Percentiles rank a stretch among this genome's conserved stretches.
Conservation (phyloP, 2,329 filamentous ascomycete species). For the Venturia effusa region DNA sequence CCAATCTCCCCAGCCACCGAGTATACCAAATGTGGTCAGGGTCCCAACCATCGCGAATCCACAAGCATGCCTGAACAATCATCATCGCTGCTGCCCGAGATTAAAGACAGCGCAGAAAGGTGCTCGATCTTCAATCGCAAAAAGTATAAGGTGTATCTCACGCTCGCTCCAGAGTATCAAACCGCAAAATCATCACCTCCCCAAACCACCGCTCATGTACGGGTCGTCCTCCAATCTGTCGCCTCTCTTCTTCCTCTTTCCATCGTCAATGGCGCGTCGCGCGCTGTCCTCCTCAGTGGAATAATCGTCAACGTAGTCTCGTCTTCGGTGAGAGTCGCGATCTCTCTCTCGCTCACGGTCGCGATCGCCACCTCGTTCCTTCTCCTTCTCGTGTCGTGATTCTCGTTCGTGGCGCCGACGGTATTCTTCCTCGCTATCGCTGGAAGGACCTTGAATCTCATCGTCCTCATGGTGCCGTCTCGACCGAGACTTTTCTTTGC, state of each 20-base stretch:
- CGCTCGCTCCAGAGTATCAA: background rate
- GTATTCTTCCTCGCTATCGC: background rate
- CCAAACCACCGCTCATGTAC: conserved; percentile 7
- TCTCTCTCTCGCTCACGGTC: conserved; percentile 8
- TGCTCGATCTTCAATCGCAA: background rate
- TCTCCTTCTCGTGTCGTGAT: background rate
- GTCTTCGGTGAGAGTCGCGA: conserved; percentile 4
- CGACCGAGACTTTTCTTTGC: background rate
- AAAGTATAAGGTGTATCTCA: background rate
- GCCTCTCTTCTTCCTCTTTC: conserved; percentile 1
- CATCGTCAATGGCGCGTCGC: conserved; percentile 2
- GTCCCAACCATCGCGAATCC: background rate
- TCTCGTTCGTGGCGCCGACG: conserved; percentile 7
- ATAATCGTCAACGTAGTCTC: conserved; percentile 6
- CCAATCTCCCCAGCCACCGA: background rate
- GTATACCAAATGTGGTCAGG: background rate
- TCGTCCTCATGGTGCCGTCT: background rate
- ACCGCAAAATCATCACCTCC: background rate
- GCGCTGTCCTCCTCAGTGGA: conserved; percentile 1
- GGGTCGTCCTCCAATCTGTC: background rate
- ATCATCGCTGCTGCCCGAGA: background rate
- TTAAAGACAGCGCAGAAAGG: background rate
- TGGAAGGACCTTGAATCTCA: background rate
- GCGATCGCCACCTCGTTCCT: background rate
- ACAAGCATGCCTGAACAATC: background rate